Conservation (phyloP, 1,139 yeast genomes). For the Pichia sp. region DNA sequence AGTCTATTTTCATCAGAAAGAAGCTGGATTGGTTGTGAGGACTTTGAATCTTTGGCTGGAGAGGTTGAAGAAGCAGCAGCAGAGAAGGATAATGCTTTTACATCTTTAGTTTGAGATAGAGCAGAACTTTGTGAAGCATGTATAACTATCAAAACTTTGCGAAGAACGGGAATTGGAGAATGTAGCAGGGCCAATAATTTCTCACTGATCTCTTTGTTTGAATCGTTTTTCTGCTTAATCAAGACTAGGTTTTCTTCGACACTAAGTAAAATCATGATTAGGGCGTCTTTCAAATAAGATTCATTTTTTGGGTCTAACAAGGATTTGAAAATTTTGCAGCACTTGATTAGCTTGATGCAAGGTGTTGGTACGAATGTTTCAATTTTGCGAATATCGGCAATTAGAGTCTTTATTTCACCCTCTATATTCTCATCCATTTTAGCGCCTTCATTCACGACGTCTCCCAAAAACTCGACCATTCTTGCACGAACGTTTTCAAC, state of each 20-base stretch:
- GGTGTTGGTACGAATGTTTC: slow-evolving; percentile 25
- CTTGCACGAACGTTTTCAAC: slow-evolving; percentile 13
- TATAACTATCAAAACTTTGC: slow-evolving; percentile 22
- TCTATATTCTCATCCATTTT: neutral
- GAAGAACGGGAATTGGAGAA: slow-evolving; percentile 19
- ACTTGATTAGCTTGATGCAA: slow-evolving; percentile 27
- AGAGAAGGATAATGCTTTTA: neutral
- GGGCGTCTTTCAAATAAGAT: slow-evolving; percentile 19
- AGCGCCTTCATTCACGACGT: slow-evolving; percentile 16
- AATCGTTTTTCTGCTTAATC: slow-evolving; percentile 10
- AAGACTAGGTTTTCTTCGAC: slow-evolving; percentile 22
- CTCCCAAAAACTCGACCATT: slow-evolving; percentile 12
- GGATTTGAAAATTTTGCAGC: slow-evolving; percentile 25
- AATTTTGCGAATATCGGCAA: slow-evolving; percentile 16
- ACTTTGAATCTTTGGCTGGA: neutral
- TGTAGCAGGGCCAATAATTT: slow-evolving; percentile 4
- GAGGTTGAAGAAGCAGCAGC: neutral
- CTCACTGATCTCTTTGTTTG: neutral
- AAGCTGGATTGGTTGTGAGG: slow-evolving; percentile 17
- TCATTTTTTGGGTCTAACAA: slow-evolving; percentile 24
- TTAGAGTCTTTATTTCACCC: slow-evolving; percentile 1
- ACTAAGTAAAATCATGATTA: slow-evolving; percentile 23
- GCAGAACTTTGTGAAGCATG: slow-evolving; percentile 14
- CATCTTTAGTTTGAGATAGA: slow-evolving; percentile 1
- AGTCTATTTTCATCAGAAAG: slow-evolving; percentile 29